Evolutionary conservation across 2,329 filamentous ascomycete species (phyloP), one percentile per base, ranked within the genome.

Genomic region (Sphaerulina musiva): DNA sequence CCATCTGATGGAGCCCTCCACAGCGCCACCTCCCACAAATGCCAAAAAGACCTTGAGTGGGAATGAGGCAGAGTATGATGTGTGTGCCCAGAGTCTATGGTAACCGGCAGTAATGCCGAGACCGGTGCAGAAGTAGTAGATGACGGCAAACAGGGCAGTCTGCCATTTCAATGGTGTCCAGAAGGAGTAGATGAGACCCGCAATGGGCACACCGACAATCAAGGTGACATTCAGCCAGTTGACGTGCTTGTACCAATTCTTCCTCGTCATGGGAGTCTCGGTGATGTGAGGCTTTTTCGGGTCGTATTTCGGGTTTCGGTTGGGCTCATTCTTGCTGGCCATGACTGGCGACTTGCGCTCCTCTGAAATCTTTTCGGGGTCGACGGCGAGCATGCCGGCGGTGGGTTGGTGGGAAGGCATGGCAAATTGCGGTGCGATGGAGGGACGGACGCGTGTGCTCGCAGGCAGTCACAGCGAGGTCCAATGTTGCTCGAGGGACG

Each of bases 221-320:
- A 95, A 80, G 59, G 78, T 80, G 59, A 88, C 84, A 72, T 95
- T 95, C 62, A 95, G 80, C 89, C 90, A 95, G 80, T 95, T 90
- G 77, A 95, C 80, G 70, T 95, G 90, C 76, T 91, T 86, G 75
- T 90, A 84, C 87, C 88, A 93, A 77, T 95, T 95, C 66, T 78
- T 76, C 73, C 78, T 80, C 56, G 88, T 95, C 64, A 95, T 85
- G 54, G 87, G 86, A 59, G 82, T 81, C 61, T 95, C 89, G 61
- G 88, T 83, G 73, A 95, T 93, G 73, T 95, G 89, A 67, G 85
- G 80, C 76, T 95, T 95, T 77, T 85, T 81, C 48, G 80, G 76
- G 64, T 80, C 76, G 67, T 80, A 79, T 48, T 74, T 75, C 44
- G 70, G 62, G 62, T 76, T 78, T 51, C 75, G 72, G 68, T 78